These are phyloP conservation scores for Lycium ferocissimum DNA, from an alignment of 257 asterid genomes.

Conservation along the genomic window DNA sequence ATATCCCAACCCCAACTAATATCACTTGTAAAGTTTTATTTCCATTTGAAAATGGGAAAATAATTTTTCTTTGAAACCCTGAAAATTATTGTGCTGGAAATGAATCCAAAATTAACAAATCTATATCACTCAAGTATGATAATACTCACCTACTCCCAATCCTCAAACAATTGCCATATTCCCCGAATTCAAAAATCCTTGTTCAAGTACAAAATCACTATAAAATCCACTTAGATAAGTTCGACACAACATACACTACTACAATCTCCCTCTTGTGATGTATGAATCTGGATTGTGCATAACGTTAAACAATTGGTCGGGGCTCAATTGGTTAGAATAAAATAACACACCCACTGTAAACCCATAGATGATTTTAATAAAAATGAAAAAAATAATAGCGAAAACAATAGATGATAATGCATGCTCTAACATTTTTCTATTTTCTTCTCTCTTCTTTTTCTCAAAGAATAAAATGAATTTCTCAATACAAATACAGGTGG, in stretches of 20 bases:
- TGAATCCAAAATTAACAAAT: neutral
- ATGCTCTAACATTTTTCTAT: neutral
- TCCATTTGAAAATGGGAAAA: too few species aligned
- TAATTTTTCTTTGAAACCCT: neutral
- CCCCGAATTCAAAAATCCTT: neutral
- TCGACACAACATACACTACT: neutral
- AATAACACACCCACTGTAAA: too few species aligned
- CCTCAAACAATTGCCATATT: neutral
- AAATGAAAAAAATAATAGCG: neutral
- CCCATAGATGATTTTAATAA: neutral
- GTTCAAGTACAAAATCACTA: conserved; percentile 2
- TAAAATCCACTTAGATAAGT: neutral
- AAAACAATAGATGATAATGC: neutral
- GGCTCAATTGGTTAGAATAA: neutral
- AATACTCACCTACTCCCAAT: neutral
- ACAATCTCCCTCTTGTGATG: neutral
- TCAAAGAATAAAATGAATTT: neutral
- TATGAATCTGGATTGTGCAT: neutral
- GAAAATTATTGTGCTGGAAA: neutral
- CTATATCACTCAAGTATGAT: neutral
- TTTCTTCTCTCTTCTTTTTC: neutral
- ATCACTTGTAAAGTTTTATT: too few species aligned
- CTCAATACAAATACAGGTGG: neutral
- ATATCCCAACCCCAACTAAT: too few species aligned
- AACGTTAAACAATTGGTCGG: neutral